A percentile compares a stretch with the other conserved stretches of the same genome.
Evolutionary conservation across 139 green algal species (phyloP).

Genomic region (Closterium sp.): DNA sequence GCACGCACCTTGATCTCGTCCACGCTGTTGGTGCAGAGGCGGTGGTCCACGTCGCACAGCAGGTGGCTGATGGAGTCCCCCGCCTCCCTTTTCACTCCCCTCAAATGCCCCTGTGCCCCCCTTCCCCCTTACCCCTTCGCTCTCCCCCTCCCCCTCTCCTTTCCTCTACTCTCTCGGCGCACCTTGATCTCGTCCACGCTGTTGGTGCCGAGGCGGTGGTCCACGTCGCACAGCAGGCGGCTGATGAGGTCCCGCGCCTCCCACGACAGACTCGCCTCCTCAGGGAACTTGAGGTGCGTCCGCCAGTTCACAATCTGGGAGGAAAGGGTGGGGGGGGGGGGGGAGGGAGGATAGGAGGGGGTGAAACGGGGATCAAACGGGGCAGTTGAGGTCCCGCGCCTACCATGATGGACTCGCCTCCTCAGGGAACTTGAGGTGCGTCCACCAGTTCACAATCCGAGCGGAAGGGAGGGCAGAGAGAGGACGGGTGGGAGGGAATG

Average conservation of each 20-base stretch:
- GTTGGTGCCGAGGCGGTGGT: conserved; percentile 81
- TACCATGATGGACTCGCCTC: conserved; percentile 48
- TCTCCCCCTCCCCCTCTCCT: too few species aligned
- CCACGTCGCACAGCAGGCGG: conserved; percentile 89
- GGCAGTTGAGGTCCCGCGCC: conserved; percentile 81
- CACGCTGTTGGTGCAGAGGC: conserved; percentile 70
- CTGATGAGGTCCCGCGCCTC: conserved; percentile 84
- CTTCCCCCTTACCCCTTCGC: too few species aligned
- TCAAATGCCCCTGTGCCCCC: too few species aligned
- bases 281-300: conserved; percentile 83
- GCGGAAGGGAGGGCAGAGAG: background rate
- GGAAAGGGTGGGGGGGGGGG: too few species aligned
- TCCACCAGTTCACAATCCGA: too few species aligned
- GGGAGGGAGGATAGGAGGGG: background rate
- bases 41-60: conserved; percentile 92
- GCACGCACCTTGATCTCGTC: too few species aligned
- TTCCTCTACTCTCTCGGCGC: background rate
- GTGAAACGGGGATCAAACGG: too few species aligned
- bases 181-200: conserved; percentile 70
- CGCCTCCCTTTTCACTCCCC: too few species aligned
- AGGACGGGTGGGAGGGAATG: too few species aligned
- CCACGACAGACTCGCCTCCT: conserved; percentile 61
- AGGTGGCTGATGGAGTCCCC: conserved; percentile 85
- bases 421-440: too few species aligned
- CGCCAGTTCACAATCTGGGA: conserved; percentile 84